Evolutionary conservation across 495 filamentous ascomycete genomes (phyloP).

Genomic region (Rhypophila decipiens): DNA sequence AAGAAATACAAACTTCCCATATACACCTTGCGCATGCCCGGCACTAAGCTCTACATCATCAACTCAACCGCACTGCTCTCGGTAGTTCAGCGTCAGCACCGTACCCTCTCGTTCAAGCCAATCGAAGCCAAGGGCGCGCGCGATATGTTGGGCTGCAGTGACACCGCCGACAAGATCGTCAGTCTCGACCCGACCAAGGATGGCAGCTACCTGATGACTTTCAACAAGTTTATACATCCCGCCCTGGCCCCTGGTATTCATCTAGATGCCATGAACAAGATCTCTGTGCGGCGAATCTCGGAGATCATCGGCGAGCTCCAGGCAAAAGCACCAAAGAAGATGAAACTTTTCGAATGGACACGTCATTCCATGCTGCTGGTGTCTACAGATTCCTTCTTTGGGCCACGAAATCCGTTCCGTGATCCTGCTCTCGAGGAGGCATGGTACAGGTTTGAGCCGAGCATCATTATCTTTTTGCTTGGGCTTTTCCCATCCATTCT

Average conservation of each 20-base stretch:
- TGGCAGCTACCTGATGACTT: neutral
- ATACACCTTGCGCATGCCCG: slow-evolving; percentile 15
- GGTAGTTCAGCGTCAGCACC: slow-evolving; percentile 1
- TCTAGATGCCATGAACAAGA: neutral
- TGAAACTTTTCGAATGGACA: too few species aligned
- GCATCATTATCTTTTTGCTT: neutral
- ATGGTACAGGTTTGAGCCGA: neutral
- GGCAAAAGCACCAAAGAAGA: too few species aligned
- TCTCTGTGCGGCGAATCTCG: neutral
- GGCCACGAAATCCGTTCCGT: neutral
- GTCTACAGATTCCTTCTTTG: neutral
- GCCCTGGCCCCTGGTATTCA: neutral
- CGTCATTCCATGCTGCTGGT: slow-evolving; percentile 1
- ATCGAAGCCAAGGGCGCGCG: neutral
- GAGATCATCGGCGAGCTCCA: too few species aligned
- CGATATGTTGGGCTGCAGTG: neutral
- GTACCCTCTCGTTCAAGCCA: neutral
- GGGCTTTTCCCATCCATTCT: neutral
- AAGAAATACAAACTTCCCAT: slow-evolving; percentile 8
- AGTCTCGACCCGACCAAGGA: neutral
- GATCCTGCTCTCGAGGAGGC: neutral
- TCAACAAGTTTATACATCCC: neutral
- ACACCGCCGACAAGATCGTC: neutral
- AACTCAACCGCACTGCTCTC: slow-evolving; percentile 11
- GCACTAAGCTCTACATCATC: slow-evolving; percentile 11